Evolutionary conservation across 306 rosid species (phyloP), one percentile per base, ranked within the genome.

Genomic region (Cucurbita maxima): DNA sequence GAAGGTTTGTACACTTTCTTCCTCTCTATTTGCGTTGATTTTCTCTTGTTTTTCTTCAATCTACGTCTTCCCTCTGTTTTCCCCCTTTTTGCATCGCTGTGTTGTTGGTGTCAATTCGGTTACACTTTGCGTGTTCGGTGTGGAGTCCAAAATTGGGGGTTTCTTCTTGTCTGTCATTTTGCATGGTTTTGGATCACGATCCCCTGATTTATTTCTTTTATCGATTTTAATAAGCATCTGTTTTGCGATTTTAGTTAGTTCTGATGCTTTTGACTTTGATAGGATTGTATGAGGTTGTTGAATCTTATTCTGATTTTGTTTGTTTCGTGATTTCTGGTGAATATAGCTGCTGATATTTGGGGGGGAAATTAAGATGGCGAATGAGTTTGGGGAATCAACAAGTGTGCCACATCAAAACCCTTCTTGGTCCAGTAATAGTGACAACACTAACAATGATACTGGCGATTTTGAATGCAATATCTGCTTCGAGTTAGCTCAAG

Each of bases 391-490:
- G 34, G 93, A 86, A 84, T 84, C 96, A 20, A 80, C 84, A 0
- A 86, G 78, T 30, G 72, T 81, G n/a, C 82, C 88, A 47, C 58
- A 81, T 30, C 88, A 86, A 44, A 88, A 64, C 78, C 81, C 84
- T 37, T 87, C 89, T 22, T 85, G 81, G 78, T 83, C 87, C 0
- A 83, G 83, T 58, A 73, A 73, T 25, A 58, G 52, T 58, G 66
- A 73, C 45, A 83, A 70, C 43, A 79, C 74, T 72, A 63, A 78
- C 15, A 87, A 86, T 67, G 96, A 94, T 10, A 83, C 86, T 0
- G 97, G 92, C 7, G 92, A 91, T 82, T 94, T 94, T 10, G 97
- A 94, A 75, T 94, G 99, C 87, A 94, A 94, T 80, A 91, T 94
- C 40, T 94, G 99, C 84, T 88, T 94, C 7, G 99, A 94, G 52